A percentile compares a stretch with the other conserved stretches of the same genome.
phyloP scores from a whole-genome alignment of 805 yeast genomes.

The Saccharomycopsis sp. region DNA sequence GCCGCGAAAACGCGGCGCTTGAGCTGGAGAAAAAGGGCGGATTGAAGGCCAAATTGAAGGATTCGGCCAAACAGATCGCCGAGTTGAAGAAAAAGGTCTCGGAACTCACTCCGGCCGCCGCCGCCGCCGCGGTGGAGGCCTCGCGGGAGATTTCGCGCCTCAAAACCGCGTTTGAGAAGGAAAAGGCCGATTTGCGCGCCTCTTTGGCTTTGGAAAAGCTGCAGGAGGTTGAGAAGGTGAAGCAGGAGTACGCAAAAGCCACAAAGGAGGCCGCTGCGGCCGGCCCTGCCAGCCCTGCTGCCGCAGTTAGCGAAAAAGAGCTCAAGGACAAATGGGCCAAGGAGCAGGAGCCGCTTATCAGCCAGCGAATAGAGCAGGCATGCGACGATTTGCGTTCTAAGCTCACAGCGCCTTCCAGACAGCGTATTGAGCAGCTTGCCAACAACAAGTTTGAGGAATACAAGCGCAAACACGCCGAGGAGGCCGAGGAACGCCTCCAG shows the following conservation, averaged over 20 bases:
- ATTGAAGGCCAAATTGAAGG: constrained; percentile 25
- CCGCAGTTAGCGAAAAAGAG: constrained; percentile 9
- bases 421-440: constrained; percentile 20
- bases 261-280: not conserved
- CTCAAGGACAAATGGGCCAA: constrained; percentile 15
- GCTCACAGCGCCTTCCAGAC: constrained; percentile 20
- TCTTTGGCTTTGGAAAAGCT: constrained; percentile 1
- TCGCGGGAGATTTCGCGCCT: constrained; percentile 18
- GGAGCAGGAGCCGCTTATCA: constrained; percentile 20
- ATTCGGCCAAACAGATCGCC: constrained; percentile 20
- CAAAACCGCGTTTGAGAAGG: constrained; percentile 22
- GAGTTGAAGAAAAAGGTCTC: constrained; percentile 14
- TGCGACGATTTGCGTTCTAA: constrained; percentile 22
- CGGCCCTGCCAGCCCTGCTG: not conserved
- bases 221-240: constrained; percentile 10
- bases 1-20: constrained; percentile 22
- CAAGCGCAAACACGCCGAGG: constrained; percentile 17
- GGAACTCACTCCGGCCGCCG: too few species aligned
- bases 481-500: constrained; percentile 6
- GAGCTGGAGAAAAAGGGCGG: constrained; percentile 23
- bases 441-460: constrained; percentile 26
- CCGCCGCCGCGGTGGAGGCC: too few species aligned
- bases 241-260: constrained; percentile 3
- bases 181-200: constrained; percentile 3
- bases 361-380: constrained; percentile 11